Evolutionary conservation across 225 moss, liverwort and hornwort genomes (phyloP), one percentile per base, ranked within the genome.

Genomic region (Straminergon stramineum): DNA sequence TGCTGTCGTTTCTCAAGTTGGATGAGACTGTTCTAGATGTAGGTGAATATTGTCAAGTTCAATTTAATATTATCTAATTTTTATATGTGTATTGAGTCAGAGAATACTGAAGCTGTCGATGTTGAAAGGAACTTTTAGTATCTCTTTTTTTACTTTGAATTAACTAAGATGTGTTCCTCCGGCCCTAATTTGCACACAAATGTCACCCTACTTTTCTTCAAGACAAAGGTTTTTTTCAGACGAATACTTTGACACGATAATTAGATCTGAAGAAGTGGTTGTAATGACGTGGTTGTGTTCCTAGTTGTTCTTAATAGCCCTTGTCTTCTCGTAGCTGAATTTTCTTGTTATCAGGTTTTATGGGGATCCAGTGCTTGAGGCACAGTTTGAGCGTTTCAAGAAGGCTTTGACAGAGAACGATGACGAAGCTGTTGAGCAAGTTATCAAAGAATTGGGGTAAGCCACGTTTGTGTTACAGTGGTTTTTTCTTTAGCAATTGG

Each of bases 361-460:
- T 74, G 90, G 81, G 45, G 90, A 90, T 90, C 70, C 86, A 17
- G 81, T 43, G 74, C 86, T 90, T 71, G 81, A 90, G 61, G 86
- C 86, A 65, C 90, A 86, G 65, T 90, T 86, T 81, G 86, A 90
- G 81, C 90, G 90, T 86, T 90, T 90, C 79, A 86, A 90, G 57
- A 90, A 74, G 28, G 90, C 90, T 56, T 64, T 90, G 90, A 52
- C 86, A 55, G 86, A 63, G 45, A 75, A 86, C 27, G 81, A 74
- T 73, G 90, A 87, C 85, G 76, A 85, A 63, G 63, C 37, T 43
- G 85, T 68, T 78, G 81, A 92, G 53, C 86, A 90, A 55, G 64
- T 86, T 62, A 81, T 90, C 43, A 86, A 75, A 64, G 90, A 90
- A 90, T 41, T 90, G 81, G 90, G 90, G 90, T 86, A 86, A 90